Evolutionary conservation across 2,329 filamentous ascomycete species (phyloP).

Genomic region (Beauveria australis): DNA sequence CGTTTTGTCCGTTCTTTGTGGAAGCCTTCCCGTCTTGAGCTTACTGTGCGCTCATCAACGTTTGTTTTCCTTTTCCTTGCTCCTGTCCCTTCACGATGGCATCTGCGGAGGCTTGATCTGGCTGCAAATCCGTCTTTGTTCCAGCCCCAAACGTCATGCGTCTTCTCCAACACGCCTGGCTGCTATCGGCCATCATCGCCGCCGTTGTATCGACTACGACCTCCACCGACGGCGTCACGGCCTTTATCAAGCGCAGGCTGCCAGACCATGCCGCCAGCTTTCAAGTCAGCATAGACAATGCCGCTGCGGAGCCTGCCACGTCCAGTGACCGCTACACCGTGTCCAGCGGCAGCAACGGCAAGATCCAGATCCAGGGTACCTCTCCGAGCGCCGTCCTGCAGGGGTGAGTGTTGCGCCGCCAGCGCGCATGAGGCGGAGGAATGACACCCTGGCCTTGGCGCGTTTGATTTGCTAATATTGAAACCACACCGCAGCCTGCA

Average conservation of each 20-base stretch:
- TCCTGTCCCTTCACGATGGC: neutral
- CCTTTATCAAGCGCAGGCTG: slow-evolving; percentile 15
- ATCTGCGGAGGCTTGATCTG: neutral
- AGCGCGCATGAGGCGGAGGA: neutral
- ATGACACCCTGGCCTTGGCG: neutral
- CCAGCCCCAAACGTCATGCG: neutral
- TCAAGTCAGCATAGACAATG: slow-evolving; percentile 7
- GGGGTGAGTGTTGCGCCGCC: slow-evolving; percentile 7
- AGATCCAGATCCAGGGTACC: slow-evolving; percentile 13
- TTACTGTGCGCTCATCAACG: neutral
- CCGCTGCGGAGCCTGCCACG: neutral
- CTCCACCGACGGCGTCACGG: slow-evolving; percentile 11
- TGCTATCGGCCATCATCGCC: neutral
- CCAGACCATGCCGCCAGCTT: slow-evolving; percentile 14
- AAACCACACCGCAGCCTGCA: slow-evolving; percentile 11
- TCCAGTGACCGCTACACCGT: slow-evolving; percentile 14
- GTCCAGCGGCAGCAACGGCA: slow-evolving; percentile 13
- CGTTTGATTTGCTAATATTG: neutral
- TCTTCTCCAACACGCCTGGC: neutral
- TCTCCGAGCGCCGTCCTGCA: slow-evolving; percentile 14
- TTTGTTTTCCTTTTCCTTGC: neutral
- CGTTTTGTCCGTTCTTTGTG: neutral
- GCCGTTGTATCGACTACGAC: neutral
- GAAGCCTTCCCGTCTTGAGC: neutral
- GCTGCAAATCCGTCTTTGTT: neutral